These are phyloP conservation scores for Phaeotremella fagi DNA, from an alignment of 768 basidiomycete species.

Conservation along the genomic window DNA sequence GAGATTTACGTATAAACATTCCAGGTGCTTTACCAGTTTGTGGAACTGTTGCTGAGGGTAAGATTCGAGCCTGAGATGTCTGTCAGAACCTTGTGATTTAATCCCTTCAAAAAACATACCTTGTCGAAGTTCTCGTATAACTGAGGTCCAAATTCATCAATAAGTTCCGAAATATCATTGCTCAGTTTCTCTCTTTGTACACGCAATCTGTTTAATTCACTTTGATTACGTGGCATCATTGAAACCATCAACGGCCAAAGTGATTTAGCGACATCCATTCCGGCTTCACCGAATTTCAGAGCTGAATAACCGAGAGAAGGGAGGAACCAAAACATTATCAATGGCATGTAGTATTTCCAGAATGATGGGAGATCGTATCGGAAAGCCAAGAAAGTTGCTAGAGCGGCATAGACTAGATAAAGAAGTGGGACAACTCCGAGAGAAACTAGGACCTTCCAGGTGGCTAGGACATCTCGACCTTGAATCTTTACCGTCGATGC, in stretches of 20 bases:
- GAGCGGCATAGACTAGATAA: constrained; percentile 73
- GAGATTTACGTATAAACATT: constrained; percentile 70
- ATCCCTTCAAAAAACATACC: constrained; percentile 50
- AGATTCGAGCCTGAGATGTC: constrained; percentile 62
- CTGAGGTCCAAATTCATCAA: constrained; percentile 76
- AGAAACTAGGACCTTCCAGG: constrained; percentile 95
- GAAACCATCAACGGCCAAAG: constrained; percentile 83
- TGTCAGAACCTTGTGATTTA: neutral
- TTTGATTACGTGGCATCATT: constrained; percentile 80
- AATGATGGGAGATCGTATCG: constrained; percentile 61
- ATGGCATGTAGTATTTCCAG: constrained; percentile 70
- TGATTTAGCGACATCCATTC: constrained; percentile 93
- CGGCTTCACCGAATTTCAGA: constrained; percentile 95
- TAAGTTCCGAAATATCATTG: constrained; percentile 68
- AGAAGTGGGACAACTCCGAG: constrained; percentile 82
- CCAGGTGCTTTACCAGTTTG: constrained; percentile 71
- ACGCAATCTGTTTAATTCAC: constrained; percentile 70
- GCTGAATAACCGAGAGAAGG: constrained; percentile 90
- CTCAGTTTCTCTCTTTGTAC: constrained; percentile 67
- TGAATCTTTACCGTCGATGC: constrained; percentile 92
- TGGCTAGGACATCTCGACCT: constrained; percentile 92
- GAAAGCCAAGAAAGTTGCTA: constrained; percentile 69
- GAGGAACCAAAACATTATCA: constrained; percentile 65
- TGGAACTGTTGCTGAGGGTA: constrained; percentile 79
- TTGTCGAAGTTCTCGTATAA: constrained; percentile 82